These are phyloP conservation scores for Paramecium bursaria DNA, from an alignment of 73 alveolate species.

Conservation along the genomic window DNA sequence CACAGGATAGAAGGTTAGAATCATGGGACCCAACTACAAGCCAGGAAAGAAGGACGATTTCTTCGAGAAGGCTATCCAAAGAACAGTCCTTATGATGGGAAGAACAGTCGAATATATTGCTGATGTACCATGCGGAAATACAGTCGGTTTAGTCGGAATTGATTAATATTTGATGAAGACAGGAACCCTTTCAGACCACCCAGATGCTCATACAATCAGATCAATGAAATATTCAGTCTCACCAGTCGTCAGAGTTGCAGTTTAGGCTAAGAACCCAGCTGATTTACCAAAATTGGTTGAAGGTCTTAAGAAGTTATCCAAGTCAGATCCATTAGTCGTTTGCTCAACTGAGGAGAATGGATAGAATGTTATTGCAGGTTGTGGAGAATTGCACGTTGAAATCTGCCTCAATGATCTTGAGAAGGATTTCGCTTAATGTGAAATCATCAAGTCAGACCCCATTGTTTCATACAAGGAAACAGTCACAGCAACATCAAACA, in stretches of 20 bases:
- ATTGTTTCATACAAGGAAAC: conserved; percentile 92
- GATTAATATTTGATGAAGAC: conserved; percentile 95
- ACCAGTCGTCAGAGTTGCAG: conserved; percentile 99
- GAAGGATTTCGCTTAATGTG: conserved; percentile 77
- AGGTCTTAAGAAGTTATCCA: conserved; percentile 90
- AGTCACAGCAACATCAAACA: conserved; percentile 71
- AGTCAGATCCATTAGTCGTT: conserved; percentile 89
- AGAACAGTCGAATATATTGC: conserved; percentile 93
- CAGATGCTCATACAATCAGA: conserved; percentile 94
- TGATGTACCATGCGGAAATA: conserved; percentile 99
- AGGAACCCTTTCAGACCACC: conserved; percentile 97
- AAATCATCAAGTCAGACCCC: conserved; percentile 84
- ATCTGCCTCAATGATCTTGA: conserved; percentile 82
- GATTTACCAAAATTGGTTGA: conserved; percentile 92
- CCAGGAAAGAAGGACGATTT: conserved; percentile 98
- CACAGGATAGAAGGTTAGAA: conserved; percentile 98
- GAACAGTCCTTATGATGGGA: conserved; percentile 96
- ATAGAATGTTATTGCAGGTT: conserved; percentile 88
- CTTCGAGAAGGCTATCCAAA: conserved; percentile 92
- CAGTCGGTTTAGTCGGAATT: conserved; percentile 97
- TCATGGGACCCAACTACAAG: conserved; percentile 98
- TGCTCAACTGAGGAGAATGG: conserved; percentile 85
- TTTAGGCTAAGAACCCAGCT: conserved; percentile 92
- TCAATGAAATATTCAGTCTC: conserved; percentile 99
- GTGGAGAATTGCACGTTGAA: conserved; percentile 94